Base-by-base conservation (phyloP, 805 yeast genomes). In the Ogataea trehaloabstinens region DNA sequence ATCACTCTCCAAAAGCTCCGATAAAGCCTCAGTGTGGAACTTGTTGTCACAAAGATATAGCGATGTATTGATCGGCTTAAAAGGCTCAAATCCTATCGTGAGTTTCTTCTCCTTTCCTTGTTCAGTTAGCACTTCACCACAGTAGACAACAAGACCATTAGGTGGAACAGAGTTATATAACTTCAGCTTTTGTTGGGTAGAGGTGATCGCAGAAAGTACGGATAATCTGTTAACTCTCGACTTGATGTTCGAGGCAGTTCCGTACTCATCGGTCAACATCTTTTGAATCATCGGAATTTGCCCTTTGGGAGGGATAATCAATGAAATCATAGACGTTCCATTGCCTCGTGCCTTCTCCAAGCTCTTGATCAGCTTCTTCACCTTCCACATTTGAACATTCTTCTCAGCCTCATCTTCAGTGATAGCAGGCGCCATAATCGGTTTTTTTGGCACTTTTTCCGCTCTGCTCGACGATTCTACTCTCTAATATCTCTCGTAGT, bases 371-470 rank as follows among this genome's bases (percentile, higher is more conserved):
- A 88, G 76, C 70, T 93, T 93, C 75, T 90, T 91, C 75, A 93
- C 82, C 80, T 93, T 93, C 99, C 99, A 93, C 73, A 93, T 90
- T 73, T 93, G 96, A 63, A 93, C 91, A 71, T 90, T 91, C 71
- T 86, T 89, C 63, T 93, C 99, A 37, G 95, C 93, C 51, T 89
- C 96, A 45, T 88, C 95, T 53, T 80, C 74, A 12, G 51, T 34
- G 33, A 47, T 41, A 32, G 52, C 49, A 31, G 66, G 63, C 32
- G 67, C 66, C 70, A 64, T 65, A 32, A 48, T 60, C 25, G 8
- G n/a, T n/a, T n/a, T n/a, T n/a, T n/a, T n/a, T n/a, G n/a, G n/a
- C n/a, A n/a, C n/a, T n/a, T n/a, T n/a, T n/a, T n/a, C n/a, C n/a
- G n/a, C n/a, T n/a, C n/a, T n/a, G n/a, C n/a, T n/a, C n/a, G n/a